Evolutionary conservation across 148 eudicot genomes (phyloP).

Genomic region (Agrostemma githago): DNA sequence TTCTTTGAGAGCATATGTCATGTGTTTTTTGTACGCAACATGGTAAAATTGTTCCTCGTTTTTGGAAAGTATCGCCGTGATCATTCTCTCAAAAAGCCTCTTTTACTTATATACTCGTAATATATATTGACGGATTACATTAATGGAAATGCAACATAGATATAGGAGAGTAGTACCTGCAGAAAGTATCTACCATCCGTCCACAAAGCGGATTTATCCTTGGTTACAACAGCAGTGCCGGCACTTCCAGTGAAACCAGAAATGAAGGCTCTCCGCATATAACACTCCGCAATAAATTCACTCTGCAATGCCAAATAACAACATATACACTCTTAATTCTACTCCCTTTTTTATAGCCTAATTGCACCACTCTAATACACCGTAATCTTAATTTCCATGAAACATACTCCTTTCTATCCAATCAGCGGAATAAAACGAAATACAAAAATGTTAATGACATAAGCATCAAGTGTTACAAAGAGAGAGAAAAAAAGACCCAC

Average conservation of each 20-base stretch:
- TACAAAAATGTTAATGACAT: background rate
- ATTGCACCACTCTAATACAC: background rate
- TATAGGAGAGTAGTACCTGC: conserved; percentile 48
- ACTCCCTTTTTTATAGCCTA: background rate
- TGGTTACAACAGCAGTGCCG: conserved; percentile 92
- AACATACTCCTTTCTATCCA: too few relatives aligned
- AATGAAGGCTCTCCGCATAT: conserved; percentile 74
- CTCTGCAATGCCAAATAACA: conserved; percentile 52
- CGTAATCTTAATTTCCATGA: too few relatives aligned
- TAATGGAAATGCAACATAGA: background rate
- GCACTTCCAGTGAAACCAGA: conserved; percentile 98
- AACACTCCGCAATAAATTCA: conserved; percentile 93
- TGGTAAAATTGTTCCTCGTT: too few relatives aligned
- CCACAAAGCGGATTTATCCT: conserved; percentile 96
- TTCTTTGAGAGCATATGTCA: too few relatives aligned
- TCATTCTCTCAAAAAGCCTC: too few relatives aligned
- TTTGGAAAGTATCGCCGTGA: too few relatives aligned
- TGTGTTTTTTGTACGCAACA: too few relatives aligned
- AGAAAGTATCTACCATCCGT: conserved; percentile 96
- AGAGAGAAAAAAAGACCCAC: background rate
- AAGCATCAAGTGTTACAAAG: too few relatives aligned
- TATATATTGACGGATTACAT: too few relatives aligned
- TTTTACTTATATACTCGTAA: too few relatives aligned
- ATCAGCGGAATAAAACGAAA: too few relatives aligned
- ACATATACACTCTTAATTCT: background rate